Evolutionary conservation across 805 yeast genomes (phyloP), one percentile per base, ranked within the genome.

Genomic region (Pichia scutulata): DNA sequence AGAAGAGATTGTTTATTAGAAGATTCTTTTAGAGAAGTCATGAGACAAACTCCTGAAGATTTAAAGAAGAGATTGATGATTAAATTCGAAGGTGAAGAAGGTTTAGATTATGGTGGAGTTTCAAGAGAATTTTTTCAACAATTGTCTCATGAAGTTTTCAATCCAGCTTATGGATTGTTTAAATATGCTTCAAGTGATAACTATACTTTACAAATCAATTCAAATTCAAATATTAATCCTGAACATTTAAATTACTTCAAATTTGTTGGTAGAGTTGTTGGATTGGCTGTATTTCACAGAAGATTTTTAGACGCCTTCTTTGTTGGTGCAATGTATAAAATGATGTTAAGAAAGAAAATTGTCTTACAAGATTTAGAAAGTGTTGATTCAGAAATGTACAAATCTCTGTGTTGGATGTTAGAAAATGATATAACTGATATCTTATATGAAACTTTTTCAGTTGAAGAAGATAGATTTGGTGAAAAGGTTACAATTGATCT

Each of bases 11-110:
- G 88, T 67, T 86, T 93, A 49, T 89, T 93, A 68, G 99, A 93
- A 71, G 99, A 93, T 70, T 88, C 97, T 36, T 93, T 90, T 69
- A 97, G 95, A 69, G 99, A 93, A 68, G 83, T 93, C 50, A 93
- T 93, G 99, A 84, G 99, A 70, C 99, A 93, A 73, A 84, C 97
- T 2, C 98, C 99, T 19, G 97, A 90, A 69, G 99, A 93, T 67
- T 78, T 93, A 71, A 95, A 93, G 79, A 93, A 93, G 75, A 79
- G 99, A 66, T 74, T 93, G 55, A 93, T 93, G 99, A 93, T 93
- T 70, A 89, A 92, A 68, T 93, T 93, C 63, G 99, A 93, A 61
- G 99, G 99, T 54, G 99, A 93, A 73, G 99, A 93, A 75, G 99
- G 99, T 69, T 79, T 93, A 62, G 99, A 93, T 74, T 93, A 93